A percentile compares a stretch with the other conserved stretches of the same genome.
These are phyloP conservation scores for Crithidia expoeki DNA, from an alignment of 208 protist species.

Conservation along the genomic window DNA sequence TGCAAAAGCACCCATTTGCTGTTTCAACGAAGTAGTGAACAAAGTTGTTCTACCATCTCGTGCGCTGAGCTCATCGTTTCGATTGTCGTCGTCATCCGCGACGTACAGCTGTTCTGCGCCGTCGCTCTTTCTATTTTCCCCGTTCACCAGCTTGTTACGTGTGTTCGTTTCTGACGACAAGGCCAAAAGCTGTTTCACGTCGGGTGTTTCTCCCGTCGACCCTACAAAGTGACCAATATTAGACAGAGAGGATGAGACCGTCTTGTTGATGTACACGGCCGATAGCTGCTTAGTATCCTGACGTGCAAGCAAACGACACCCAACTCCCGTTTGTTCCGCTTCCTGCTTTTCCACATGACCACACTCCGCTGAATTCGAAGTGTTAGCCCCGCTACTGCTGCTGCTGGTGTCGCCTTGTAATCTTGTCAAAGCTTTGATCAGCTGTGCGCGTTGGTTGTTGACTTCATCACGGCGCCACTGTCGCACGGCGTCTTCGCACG, in stretches of 20 bases:
- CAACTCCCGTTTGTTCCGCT: too few species aligned
- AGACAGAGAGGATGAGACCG: not conserved
- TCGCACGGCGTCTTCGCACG: conserved; percentile 26
- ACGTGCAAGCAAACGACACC: not conserved
- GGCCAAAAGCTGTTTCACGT: not conserved
- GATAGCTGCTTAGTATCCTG: not conserved
- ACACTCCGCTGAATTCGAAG: not conserved
- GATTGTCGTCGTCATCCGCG: not conserved
- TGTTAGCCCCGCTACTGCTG: not conserved
- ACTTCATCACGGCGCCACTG: conserved; percentile 10
- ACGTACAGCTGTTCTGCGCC: not conserved
- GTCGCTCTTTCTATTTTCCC: not conserved
- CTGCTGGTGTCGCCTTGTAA: conserved; percentile 9
- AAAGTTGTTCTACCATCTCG: too few species aligned
- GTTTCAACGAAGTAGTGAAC: not conserved
- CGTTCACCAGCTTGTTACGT: not conserved
- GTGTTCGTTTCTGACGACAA: not conserved
- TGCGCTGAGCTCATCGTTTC: not conserved
- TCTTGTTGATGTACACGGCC: not conserved
- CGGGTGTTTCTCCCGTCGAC: not conserved
- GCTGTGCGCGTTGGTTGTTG: conserved; percentile 14
- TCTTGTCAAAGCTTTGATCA: conserved; percentile 5
- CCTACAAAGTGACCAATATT: not conserved
- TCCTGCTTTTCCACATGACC: too few species aligned
- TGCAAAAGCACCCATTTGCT: not conserved